A percentile compares a stretch with the other conserved stretches of the same genome.
phyloP scores from a whole-genome alignment of 129 eudicot genomes.

The Erigeron canadensis region DNA sequence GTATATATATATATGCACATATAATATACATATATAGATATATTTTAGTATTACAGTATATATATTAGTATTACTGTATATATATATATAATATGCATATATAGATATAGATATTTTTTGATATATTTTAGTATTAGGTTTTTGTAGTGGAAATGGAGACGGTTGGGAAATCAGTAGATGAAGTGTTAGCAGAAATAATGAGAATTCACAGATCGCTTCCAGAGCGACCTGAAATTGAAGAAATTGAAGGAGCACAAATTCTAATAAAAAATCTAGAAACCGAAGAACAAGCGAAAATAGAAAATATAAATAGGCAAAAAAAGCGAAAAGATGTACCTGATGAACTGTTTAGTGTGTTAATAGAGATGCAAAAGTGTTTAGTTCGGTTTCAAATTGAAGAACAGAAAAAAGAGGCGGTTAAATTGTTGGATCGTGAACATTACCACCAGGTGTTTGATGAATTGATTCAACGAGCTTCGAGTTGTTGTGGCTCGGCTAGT shows the following conservation, averaged over 20 bases:
- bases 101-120: not conserved
- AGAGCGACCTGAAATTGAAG: slow-evolving; percentile 72
- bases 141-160: slow-evolving; percentile 42
- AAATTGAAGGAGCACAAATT: slow-evolving; percentile 69
- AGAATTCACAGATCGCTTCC: slow-evolving; percentile 72
- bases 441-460: slow-evolving; percentile 65
- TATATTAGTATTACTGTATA: too few relatives aligned
- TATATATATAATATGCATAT: too few relatives aligned
- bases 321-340: slow-evolving; percentile 62
- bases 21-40: not conserved
- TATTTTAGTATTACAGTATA: slow-evolving; percentile 4
- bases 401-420: slow-evolving; percentile 66
- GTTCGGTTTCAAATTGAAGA: slow-evolving; percentile 63
- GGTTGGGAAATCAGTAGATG: slow-evolving; percentile 57
- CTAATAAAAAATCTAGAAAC: slow-evolving; percentile 60
- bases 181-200: slow-evolving; percentile 74
- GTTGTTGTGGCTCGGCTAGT: slow-evolving; percentile 34
- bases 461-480: slow-evolving; percentile 85
- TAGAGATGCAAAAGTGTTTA: slow-evolving; percentile 65
- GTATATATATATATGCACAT: too few relatives aligned
- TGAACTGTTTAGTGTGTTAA: slow-evolving; percentile 53
- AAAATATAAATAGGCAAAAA: slow-evolving; percentile 48
- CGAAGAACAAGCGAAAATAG: slow-evolving; percentile 60
- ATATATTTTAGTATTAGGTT: slow-evolving; percentile 9
- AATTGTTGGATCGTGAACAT: slow-evolving; percentile 71